Base-by-base conservation (phyloP, 306 rosid genomes). In the Elaeagnus macrophylla region DNA sequence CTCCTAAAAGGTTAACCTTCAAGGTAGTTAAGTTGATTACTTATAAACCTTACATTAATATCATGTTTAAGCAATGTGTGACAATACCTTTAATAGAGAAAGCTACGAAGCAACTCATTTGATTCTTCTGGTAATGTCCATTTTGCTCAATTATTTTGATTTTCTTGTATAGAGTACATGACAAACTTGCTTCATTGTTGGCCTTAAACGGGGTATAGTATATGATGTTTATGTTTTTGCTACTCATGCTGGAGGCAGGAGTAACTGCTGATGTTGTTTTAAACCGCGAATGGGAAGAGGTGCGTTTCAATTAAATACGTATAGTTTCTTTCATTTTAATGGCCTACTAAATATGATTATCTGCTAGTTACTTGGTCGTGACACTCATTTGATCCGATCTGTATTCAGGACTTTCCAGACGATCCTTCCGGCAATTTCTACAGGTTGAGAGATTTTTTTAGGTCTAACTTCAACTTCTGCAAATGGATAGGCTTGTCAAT, bases 281-380 rank as follows among this genome's bases (percentile, higher is more conserved):
- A 39, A 81, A 85, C 74, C 79, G 13, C 60, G 78, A 85, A 47
- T 89, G 95, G 95, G 83, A 79, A 67, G 56, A 74, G 89, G 94
- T 85, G 74, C 54, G 6, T 56, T 65, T 12, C 11, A n/a, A 54
- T 35, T 20, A 40, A 15, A 20, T 12, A 20, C 49, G 20, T 61
- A 51, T 51, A 54, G 53, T 20, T 63, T 32, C 38, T 53, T 51
- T 44, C 12, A 10, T 20, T 73, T 48, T 37, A n/a, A 51, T 36
- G 15, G 12, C 48, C 43, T 19, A 12, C 39, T 52, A 37, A 39
- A 5, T 14, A 35, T 49, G 35, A 5, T 7, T 48, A 39, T 19
- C 4, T 39, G 50, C 8, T 35, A 16, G 8, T 59, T 52, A 35
- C 32, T 40, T 41, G 54, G 53, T 57, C 49, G 10, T 48, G 46